A percentile compares a stretch with the other conserved stretches of the same genome.
Evolutionary conservation across 306 rosid genomes (phyloP).

Genomic region (Astragalus glycyphyllos): DNA sequence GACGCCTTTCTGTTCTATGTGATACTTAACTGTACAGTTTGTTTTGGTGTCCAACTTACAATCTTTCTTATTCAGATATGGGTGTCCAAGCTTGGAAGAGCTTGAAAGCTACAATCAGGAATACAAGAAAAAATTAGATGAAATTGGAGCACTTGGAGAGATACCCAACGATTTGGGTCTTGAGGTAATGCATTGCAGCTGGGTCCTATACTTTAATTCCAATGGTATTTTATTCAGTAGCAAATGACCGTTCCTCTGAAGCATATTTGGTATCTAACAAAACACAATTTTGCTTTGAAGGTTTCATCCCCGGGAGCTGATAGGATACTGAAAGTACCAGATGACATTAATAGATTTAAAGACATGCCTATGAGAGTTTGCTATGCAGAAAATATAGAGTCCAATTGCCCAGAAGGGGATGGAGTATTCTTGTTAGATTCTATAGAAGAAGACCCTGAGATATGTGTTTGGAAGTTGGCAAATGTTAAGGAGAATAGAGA

Average conservation of each 20-base stretch:
- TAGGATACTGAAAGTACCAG: constrained; percentile 83
- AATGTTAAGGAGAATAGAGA: constrained; percentile 81
- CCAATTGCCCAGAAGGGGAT: constrained; percentile 56
- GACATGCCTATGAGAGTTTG: constrained; percentile 78
- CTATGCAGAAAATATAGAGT: constrained; percentile 58
- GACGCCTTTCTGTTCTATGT: background rate
- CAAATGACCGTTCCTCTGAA: constrained; percentile 32
- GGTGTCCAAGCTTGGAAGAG: constrained; percentile 87
- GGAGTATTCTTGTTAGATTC: constrained; percentile 70
- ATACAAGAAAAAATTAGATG: constrained; percentile 80
- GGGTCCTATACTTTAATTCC: constrained; percentile 15
- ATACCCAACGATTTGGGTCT: constrained; percentile 84
- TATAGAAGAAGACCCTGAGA: constrained; percentile 60
- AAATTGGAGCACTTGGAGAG: constrained; percentile 78
- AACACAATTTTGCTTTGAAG: constrained; percentile 50
- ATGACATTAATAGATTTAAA: constrained; percentile 75
- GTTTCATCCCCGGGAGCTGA: constrained; percentile 94
- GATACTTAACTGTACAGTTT: constrained; percentile 23
- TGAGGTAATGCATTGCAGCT: constrained; percentile 58
- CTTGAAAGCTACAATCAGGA: constrained; percentile 76
- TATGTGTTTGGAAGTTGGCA: constrained; percentile 91
- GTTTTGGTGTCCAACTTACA: constrained; percentile 31
- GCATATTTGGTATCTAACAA: constrained; percentile 35
- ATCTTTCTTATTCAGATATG: constrained; percentile 61
- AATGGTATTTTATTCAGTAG: constrained; percentile 31